phyloP scores from a whole-genome alignment of 140 eudicot species.

The Flaveria floridana region DNA sequence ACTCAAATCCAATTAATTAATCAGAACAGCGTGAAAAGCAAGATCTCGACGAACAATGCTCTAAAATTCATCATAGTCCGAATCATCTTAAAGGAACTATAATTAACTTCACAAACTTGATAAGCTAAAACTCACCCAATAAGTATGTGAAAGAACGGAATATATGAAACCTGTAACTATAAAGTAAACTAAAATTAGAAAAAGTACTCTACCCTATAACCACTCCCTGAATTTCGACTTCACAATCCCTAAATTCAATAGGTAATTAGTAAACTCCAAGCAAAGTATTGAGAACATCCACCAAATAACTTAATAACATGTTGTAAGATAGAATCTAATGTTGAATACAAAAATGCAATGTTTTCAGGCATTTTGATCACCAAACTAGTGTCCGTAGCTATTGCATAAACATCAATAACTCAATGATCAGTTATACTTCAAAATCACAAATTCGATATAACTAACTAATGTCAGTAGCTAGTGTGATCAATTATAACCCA shows the following conservation, averaged over 20 bases:
- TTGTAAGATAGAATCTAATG: background rate
- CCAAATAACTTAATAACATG: constrained; percentile 6
- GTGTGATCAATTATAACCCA: constrained; percentile 13
- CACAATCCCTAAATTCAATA: constrained; percentile 9
- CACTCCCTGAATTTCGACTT: constrained; percentile 1
- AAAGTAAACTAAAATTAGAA: background rate
- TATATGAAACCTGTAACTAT: constrained; percentile 3
- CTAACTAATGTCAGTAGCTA: constrained; percentile 1
- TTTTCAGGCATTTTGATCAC: constrained; percentile 17
- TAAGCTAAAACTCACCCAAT: constrained; percentile 12
- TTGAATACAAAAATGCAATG: background rate
- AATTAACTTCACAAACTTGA: background rate
- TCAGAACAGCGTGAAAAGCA: background rate
- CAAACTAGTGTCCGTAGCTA: background rate
- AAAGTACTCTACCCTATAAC: constrained; percentile 1
- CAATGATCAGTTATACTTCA: background rate
- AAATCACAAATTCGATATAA: constrained; percentile 12
- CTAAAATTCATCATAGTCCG: background rate
- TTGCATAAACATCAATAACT: background rate
- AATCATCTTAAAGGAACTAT: constrained; percentile 16
- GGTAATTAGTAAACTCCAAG: constrained; percentile 1
- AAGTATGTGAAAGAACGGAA: background rate
- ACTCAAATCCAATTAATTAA: constrained; percentile 6
- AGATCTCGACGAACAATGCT: background rate
- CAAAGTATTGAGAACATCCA: background rate